phyloP scores from a whole-genome alignment of 768 basidiomycete genomes.

The Lepiota venenata region DNA sequence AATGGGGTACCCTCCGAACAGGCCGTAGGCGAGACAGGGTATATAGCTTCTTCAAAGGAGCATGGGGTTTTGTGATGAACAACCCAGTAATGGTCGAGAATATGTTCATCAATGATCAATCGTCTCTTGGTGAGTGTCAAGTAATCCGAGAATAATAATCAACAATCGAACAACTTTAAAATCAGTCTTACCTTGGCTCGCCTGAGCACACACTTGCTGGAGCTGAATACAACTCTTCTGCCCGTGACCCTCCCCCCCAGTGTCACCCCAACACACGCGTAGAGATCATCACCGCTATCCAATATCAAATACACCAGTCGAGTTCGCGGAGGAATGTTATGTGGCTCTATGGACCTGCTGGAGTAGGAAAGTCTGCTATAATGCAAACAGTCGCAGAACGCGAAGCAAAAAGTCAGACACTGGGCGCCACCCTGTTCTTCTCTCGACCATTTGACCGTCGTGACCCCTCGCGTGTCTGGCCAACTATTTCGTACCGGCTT shows the following conservation, averaged over 20 bases:
- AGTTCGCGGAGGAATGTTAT: not conserved
- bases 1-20: too few species aligned
- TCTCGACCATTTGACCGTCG: not conserved
- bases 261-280: conserved; percentile 13
- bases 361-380: conserved; percentile 17
- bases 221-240: conserved; percentile 4
- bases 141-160: too few species aligned
- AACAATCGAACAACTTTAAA: too few species aligned
- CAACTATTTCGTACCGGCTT: too few species aligned
- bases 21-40: too few species aligned
- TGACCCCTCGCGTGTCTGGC: too few species aligned
- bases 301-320: not conserved
- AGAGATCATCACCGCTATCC: not conserved
- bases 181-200: not conserved
- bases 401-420: not conserved
- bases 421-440: not conserved
- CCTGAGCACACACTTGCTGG: not conserved
- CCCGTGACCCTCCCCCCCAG: conserved; percentile 7
- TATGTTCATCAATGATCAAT: too few species aligned
- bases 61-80: too few species aligned
- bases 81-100: too few species aligned
- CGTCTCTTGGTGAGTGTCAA: too few species aligned
- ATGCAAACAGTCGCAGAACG: conserved; percentile 13
- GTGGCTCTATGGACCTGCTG: conserved; percentile 13
- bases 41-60: too few species aligned